Evolutionary conservation across 768 basidiomycete genomes (phyloP).

Genomic region (Lactarius psammicola): DNA sequence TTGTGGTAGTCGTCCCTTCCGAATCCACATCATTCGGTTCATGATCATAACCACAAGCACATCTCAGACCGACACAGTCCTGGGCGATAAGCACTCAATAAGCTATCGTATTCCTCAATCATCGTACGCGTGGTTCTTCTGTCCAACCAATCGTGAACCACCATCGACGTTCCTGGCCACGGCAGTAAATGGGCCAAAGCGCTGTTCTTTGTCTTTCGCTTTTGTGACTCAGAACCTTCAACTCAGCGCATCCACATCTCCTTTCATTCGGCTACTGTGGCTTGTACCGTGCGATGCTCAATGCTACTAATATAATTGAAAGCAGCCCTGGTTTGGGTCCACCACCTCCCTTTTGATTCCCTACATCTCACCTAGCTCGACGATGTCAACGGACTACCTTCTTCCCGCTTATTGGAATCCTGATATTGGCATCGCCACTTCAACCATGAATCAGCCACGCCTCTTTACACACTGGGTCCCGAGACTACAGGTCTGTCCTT

Average conservation of each 20-base stretch:
- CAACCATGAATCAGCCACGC: not conserved
- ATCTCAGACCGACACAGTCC: not conserved
- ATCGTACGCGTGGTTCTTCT: not conserved
- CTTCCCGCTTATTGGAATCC: not conserved
- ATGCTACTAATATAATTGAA: not conserved
- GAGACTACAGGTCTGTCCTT: not conserved
- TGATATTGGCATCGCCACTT: not conserved
- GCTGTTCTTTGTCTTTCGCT: not conserved
- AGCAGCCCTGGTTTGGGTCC: not conserved
- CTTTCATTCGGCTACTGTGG: not conserved
- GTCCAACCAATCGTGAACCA: not conserved
- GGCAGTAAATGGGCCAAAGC: not conserved
- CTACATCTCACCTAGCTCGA: not conserved
- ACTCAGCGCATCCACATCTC: not conserved
- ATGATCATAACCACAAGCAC: not conserved
- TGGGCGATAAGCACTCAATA: no score
- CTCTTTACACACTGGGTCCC: conserved; percentile 6
- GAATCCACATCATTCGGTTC: not conserved
- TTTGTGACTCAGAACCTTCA: not conserved
- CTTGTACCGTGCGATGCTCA: not conserved
- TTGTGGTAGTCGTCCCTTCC: not conserved
- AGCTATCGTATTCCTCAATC: not conserved
- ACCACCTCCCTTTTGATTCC: not conserved
- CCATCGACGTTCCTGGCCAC: not conserved
- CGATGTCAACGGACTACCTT: not conserved